Evolutionary conservation across 768 basidiomycete species (phyloP).

Genomic region (Lactarius trivialis): DNA sequence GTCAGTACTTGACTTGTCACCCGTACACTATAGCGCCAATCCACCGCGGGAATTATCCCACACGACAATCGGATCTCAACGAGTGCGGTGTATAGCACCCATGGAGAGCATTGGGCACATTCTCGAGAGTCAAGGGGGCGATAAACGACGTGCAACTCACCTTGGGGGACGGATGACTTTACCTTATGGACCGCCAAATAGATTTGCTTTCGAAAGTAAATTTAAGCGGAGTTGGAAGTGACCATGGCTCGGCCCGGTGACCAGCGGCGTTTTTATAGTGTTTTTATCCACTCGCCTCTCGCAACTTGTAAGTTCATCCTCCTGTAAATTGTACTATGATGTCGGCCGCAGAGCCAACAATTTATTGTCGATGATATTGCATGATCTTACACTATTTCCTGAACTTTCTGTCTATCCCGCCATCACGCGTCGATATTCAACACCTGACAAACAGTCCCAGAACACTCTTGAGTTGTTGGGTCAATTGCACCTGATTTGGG

Average conservation of each 20-base stretch:
- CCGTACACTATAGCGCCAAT: conserved; percentile 37
- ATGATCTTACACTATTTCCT: conserved; percentile 50
- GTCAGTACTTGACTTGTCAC: conserved; percentile 26
- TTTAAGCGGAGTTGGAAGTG: conserved; percentile 19
- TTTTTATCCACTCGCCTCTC: too few relatives aligned
- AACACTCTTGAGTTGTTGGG: conserved; percentile 2
- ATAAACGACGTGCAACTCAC: conserved; percentile 43
- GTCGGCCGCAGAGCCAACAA: conserved; percentile 40
- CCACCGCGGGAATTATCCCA: conserved; percentile 33
- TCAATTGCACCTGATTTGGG: conserved; percentile 6
- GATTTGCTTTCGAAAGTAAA: conserved; percentile 7
- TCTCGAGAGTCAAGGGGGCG: conserved; percentile 15
- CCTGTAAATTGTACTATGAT: conserved; percentile 37
- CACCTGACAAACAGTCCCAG: neutral
- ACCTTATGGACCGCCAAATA: neutral
- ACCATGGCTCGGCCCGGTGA: neutral
- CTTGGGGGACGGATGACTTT: conserved; percentile 50
- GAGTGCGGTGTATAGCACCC: neutral
- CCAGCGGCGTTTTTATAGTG: too few relatives aligned
- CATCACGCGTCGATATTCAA: neutral
- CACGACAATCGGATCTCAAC: conserved; percentile 1
- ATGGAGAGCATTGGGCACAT: conserved; percentile 22
- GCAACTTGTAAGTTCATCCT: conserved; percentile 16
- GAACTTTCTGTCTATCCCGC: conserved; percentile 28
- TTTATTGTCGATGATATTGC: conserved; percentile 58